Conservation (phyloP, 768 basidiomycete species). For the Boletus rex-veris region DNA sequence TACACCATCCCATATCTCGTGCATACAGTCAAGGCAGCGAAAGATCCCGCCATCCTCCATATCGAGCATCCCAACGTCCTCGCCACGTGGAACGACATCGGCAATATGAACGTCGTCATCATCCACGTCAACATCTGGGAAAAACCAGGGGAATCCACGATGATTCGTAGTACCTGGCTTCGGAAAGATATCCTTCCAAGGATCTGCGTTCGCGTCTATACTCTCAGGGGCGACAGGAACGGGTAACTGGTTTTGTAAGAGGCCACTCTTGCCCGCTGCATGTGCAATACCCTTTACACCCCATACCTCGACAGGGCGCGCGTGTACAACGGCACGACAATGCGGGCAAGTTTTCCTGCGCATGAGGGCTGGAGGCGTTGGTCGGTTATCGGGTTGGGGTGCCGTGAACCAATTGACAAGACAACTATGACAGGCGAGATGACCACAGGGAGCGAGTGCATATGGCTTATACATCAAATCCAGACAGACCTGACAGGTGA, state of each 20-base stretch:
- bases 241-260: constrained; percentile 34
- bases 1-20: constrained; percentile 70
- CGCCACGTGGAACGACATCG: constrained; percentile 21
- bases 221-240: constrained; percentile 23
- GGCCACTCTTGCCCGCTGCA: constrained; percentile 49
- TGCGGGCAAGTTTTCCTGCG: constrained; percentile 44
- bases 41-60: constrained; percentile 74
- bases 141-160: constrained; percentile 22
- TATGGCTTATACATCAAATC: constrained; percentile 72
- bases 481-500: constrained; percentile 78
- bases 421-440: constrained; percentile 67
- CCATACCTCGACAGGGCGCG: constrained; percentile 48
- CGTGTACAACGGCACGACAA: constrained; percentile 42
- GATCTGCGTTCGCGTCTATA: constrained; percentile 40
- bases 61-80: constrained; percentile 63
- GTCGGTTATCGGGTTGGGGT: constrained; percentile 29
- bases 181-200: constrained; percentile 66
- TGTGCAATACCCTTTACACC: constrained; percentile 46
- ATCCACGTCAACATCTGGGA: constrained; percentile 19
- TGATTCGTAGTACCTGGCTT: constrained; percentile 6
- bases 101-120: constrained; percentile 16
- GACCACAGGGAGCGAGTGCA: constrained; percentile 73
- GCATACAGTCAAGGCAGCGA: constrained; percentile 70
- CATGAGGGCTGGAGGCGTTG: constrained; percentile 24
- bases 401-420: constrained; percentile 76